These are phyloP conservation scores for Cutaneotrichosporon spelunceum DNA, from an alignment of 1,284 basidiomycete species.

Conservation along the genomic window DNA sequence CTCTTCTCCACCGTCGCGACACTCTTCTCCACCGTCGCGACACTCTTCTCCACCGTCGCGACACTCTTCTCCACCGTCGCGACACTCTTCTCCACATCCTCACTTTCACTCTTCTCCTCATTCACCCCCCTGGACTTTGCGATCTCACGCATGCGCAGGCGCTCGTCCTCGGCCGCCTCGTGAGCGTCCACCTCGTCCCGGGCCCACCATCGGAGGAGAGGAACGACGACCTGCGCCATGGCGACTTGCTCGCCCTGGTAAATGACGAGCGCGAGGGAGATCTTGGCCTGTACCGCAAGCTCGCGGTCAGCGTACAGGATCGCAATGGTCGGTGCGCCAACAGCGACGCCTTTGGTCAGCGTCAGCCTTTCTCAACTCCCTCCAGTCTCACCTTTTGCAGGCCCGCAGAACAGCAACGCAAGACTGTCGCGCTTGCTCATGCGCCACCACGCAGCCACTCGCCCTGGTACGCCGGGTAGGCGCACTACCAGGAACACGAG, in stretches of 20 bases:
- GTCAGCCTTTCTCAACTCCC: not conserved
- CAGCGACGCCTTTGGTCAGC: slow-evolving; percentile 17
- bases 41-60: not conserved
- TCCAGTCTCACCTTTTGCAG: slow-evolving; percentile 22
- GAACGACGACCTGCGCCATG: slow-evolving; percentile 11
- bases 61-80: not conserved
- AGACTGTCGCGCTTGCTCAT: slow-evolving; percentile 26
- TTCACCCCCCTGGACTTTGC: not conserved
- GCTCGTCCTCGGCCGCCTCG: not conserved
- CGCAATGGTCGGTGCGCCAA: slow-evolving; percentile 28
- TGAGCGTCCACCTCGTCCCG: slow-evolving; percentile 11
- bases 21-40: not conserved
- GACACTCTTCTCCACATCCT: not conserved
- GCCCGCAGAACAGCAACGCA: slow-evolving; percentile 29
- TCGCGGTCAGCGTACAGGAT: slow-evolving; percentile 21
- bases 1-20: no score
- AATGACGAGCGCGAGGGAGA: slow-evolving; percentile 11
- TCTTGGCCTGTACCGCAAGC: slow-evolving; percentile 10
- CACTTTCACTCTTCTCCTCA: not conserved
- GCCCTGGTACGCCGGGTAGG: slow-evolving; percentile 13
- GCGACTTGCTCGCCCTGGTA: slow-evolving; percentile 20
- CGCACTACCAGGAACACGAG: slow-evolving; percentile 36
- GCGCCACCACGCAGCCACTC: slow-evolving; percentile 18
- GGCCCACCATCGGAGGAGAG: slow-evolving; percentile 12
- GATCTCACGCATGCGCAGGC: not conserved